These are phyloP conservation scores for Ceratocystis smalleyi DNA, from an alignment of 2,329 filamentous ascomycete genomes.

Conservation along the genomic window DNA sequence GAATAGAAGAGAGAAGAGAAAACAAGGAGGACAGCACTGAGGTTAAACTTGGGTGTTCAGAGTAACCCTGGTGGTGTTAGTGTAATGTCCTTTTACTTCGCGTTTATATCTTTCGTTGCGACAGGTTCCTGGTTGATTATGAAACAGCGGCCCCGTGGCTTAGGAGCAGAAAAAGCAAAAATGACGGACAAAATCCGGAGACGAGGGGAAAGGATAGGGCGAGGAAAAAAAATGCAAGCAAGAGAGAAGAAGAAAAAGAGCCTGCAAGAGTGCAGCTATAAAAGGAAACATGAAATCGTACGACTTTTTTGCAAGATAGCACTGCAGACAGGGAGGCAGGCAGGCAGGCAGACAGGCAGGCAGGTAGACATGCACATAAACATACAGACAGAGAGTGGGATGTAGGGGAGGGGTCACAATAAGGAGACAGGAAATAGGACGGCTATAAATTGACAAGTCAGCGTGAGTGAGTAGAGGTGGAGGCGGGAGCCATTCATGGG, in stretches of 20 bases:
- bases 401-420: too few relatives aligned
- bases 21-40: background rate
- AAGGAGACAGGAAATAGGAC: too few relatives aligned
- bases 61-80: background rate
- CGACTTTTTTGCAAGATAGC: background rate
- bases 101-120: too few relatives aligned
- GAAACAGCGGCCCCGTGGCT: background rate
- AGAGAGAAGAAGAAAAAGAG: background rate
- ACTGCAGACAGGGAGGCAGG: background rate
- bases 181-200: conserved; percentile 2
- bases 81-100: background rate
- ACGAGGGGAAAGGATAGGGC: background rate
- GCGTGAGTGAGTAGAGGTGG: background rate
- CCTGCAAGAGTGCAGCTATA: conserved; percentile 9
- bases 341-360: too few relatives aligned
- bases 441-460: background rate
- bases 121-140: background rate
- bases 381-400: background rate
- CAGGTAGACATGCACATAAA: background rate
- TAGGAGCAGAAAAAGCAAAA: background rate
- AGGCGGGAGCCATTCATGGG: too few relatives aligned
- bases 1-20: background rate
- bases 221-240: background rate
- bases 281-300: conserved; percentile 10
- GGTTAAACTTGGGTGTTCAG: too few relatives aligned